Evolutionary conservation across 2,329 filamentous ascomycete species (phyloP), one percentile per base, ranked within the genome.

Genomic region (Neopestalotiopsis clavispora): DNA sequence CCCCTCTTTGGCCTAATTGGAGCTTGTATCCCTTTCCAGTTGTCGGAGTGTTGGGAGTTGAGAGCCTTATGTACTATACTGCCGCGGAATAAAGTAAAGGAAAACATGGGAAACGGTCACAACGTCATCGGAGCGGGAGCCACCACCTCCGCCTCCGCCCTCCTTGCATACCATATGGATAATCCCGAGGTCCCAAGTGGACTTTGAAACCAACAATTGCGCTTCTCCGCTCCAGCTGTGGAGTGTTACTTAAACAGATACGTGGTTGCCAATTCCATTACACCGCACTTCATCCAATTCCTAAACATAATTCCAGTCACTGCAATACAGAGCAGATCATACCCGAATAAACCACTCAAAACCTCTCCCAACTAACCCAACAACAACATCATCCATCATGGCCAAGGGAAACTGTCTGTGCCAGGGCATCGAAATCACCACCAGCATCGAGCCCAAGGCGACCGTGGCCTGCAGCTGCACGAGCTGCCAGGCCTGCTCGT

Each of bases 391-490:
- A 30, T 38, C 34, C 34, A 28, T 20, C 30, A 67, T 69, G 30
- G n/a, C 60, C 3, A 66, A 65, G 42, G 68, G 68, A 38, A 40
- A 20, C 12, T 69, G 68, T 52, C 68, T 69, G 38, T 69, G 68
- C 42, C 56, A 42, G 20, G 23, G 13, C 34, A 13, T 69, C 52
- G 68, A 69, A 23, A 61, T 69, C 65, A 32, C 49, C 23, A 58
- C 68, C 10, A 32, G 64, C 58, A 65, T 59, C 65, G 68, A 67
- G 14, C 49, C 17, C 38, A 28, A 60, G 60, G 49, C 68, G 13
- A 64, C 49, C 2, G 65, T 69, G 23, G 68, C 65, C 14, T 69
- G 68, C 60, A 65, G 68, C 52, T 69, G 68, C 40, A 69, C 60
- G 7, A 62, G 49, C 52, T 69, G 68, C 60, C 68, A 69, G 49